Percentiles rank a stretch among this genome's conserved stretches.
These are phyloP conservation scores for Macrophomina pseudophaseolina DNA, from an alignment of 2,329 filamentous ascomycete genomes.

Conservation along the genomic window DNA sequence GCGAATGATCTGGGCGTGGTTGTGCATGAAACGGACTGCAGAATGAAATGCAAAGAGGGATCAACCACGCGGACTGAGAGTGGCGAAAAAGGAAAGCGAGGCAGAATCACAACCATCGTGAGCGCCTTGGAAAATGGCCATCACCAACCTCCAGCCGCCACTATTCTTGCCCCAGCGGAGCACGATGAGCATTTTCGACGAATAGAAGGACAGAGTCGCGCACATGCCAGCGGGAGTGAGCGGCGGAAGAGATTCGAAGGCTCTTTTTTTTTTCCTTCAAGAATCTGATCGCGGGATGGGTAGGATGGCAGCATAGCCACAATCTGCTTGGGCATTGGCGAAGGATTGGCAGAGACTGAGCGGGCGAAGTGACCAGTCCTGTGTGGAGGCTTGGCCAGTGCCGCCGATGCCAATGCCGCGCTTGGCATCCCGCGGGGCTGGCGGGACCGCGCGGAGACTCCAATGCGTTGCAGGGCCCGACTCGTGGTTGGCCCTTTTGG, in stretches of 20 bases:
- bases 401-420: neutral
- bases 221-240: neutral
- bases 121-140: neutral
- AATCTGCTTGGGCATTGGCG: neutral
- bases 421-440: neutral
- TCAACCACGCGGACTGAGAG: neutral
- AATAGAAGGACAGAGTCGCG: neutral
- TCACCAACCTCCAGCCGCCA: neutral
- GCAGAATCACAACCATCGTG: neutral
- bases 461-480: neutral
- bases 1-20: neutral
- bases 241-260: neutral
- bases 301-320: neutral
- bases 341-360: neutral
- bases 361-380: neutral
- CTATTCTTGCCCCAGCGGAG: neutral
- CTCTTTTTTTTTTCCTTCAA: neutral
- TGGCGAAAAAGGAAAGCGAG: neutral
- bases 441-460: neutral
- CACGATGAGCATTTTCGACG: neutral
- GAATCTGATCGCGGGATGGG: neutral
- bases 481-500: neutral
- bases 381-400: neutral
- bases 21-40: neutral
- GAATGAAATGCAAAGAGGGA: neutral